A percentile compares a stretch with the other conserved stretches of the same genome.
These are phyloP conservation scores for Phytophthora agathidicida DNA, from an alignment of 352 stramenopile species.

Conservation along the genomic window DNA sequence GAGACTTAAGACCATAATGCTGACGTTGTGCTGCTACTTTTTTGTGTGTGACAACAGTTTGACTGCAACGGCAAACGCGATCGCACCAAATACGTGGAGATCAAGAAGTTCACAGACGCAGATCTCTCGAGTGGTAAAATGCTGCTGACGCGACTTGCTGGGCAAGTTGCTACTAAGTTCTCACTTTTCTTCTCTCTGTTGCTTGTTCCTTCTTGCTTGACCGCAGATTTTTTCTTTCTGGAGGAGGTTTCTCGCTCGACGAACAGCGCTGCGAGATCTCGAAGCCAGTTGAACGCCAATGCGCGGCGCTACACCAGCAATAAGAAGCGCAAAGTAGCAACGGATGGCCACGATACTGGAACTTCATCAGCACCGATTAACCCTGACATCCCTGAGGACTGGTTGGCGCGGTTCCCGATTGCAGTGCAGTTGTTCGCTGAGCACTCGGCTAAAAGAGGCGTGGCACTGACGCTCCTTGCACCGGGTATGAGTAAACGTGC, in stretches of 20 bases:
- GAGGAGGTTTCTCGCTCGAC: slow-evolving; percentile 71
- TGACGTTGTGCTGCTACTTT: neutral
- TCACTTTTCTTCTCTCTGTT: slow-evolving; percentile 1
- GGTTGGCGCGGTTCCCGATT: slow-evolving; percentile 74
- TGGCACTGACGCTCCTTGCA: slow-evolving; percentile 72
- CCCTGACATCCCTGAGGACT: slow-evolving; percentile 70
- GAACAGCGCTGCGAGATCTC: slow-evolving; percentile 51
- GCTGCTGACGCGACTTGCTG: neutral
- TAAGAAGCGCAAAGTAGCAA: slow-evolving; percentile 41
- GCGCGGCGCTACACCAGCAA: slow-evolving; percentile 31
- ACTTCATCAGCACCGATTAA: slow-evolving; percentile 37
- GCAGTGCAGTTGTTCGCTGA: slow-evolving; percentile 72
- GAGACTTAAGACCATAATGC: neutral
- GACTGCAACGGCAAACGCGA: slow-evolving; percentile 84
- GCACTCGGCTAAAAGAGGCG: slow-evolving; percentile 69
- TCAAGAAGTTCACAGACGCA: slow-evolving; percentile 78
- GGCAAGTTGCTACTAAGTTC: neutral
- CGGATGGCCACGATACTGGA: slow-evolving; percentile 1
- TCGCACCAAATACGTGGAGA: slow-evolving; percentile 76
- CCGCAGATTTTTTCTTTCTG: slow-evolving; percentile 77
- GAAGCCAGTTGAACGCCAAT: slow-evolving; percentile 47
- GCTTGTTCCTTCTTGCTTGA: neutral
- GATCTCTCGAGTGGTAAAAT: slow-evolving; percentile 73
- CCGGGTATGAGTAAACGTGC: slow-evolving; percentile 83
- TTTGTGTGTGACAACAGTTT: slow-evolving; percentile 41